A percentile compares a stretch with the other conserved stretches of the same genome.
Conservation (phyloP, 805 yeast genomes). For the Kuraishia molischiana region DNA sequence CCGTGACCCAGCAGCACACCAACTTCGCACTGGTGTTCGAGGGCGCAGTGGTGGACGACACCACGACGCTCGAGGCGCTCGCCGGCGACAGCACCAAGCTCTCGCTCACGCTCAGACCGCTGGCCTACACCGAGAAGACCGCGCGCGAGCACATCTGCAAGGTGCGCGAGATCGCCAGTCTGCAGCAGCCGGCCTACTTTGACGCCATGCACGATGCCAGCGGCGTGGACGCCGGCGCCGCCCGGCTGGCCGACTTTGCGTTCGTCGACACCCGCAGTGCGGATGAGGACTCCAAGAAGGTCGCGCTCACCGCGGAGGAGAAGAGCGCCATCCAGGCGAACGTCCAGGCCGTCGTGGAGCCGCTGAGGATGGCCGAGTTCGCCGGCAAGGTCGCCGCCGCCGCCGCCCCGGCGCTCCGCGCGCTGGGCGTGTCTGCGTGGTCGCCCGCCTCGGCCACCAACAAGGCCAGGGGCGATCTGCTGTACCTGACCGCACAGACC, state of each 20-base stretch:
- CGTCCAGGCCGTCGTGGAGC: constrained; percentile 10
- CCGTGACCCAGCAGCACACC: constrained; percentile 50
- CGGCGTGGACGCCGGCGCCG: constrained; percentile 36
- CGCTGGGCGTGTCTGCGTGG: constrained; percentile 63
- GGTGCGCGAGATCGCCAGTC: constrained; percentile 51
- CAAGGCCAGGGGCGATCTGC: constrained; percentile 63
- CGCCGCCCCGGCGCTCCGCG: constrained; percentile 42
- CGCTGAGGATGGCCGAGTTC: constrained; percentile 8
- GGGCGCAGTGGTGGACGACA: constrained; percentile 22
- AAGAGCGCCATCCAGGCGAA: constrained; percentile 10
- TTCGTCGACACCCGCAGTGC: constrained; percentile 20
- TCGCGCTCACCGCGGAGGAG: constrained; percentile 20
- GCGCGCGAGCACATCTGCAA: constrained; percentile 55
- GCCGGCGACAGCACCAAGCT: constrained; percentile 19
- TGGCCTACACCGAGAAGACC: constrained; percentile 48
- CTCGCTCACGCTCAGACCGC: constrained; percentile 36
- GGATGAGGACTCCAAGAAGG: constrained; percentile 8
- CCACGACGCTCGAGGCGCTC: constrained; percentile 15
- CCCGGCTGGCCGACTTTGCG: constrained; percentile 32
- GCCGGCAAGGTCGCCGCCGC: constrained; percentile 22
- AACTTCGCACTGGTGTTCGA: constrained; percentile 38
- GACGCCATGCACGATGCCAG: constrained; percentile 26
- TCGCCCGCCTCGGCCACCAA: constrained; percentile 69
- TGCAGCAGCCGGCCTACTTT: constrained; percentile 32
- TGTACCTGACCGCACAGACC: constrained; percentile 67